Conservation (phyloP, 2,329 filamentous ascomycete genomes). For the Xylaria sp. region DNA sequence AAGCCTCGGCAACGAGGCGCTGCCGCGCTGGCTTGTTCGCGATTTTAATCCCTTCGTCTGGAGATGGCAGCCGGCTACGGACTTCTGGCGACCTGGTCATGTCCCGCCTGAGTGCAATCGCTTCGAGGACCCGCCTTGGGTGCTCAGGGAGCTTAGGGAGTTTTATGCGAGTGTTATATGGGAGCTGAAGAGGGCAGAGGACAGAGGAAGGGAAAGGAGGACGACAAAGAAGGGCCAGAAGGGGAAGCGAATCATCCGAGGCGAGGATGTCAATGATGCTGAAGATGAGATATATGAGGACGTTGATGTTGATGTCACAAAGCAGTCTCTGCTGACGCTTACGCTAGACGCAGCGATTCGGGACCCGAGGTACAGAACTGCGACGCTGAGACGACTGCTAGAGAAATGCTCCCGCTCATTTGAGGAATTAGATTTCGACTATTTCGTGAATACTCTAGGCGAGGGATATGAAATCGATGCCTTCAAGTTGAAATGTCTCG, state of each 20-base stretch:
- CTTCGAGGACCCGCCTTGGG: constrained; percentile 43
- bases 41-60: constrained; percentile 44
- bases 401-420: constrained; percentile 41
- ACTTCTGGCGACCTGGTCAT: constrained; percentile 28
- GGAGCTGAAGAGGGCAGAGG: constrained; percentile 27
- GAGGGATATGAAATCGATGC: constrained; percentile 30
- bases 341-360: constrained; percentile 40
- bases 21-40: constrained; percentile 43
- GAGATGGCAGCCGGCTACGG: constrained; percentile 37
- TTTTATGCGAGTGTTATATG: constrained; percentile 38
- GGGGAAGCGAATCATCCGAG: neutral
- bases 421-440: constrained; percentile 39
- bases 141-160: constrained; percentile 38
- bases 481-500: constrained; percentile 35
- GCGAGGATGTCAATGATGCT: neutral
- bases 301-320: constrained; percentile 35
- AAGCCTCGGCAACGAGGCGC: constrained; percentile 41
- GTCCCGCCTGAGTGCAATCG: constrained; percentile 19
- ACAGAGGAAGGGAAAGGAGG: neutral
- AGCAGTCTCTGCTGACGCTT: constrained; percentile 42
- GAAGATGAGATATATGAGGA: neutral
- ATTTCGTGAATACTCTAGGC: constrained; percentile 37
- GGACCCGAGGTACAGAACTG: constrained; percentile 41
- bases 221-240: neutral
- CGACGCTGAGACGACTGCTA: constrained; percentile 39